A percentile compares a stretch with the other conserved stretches of the same genome.
Evolutionary conservation across 2,329 filamentous ascomycete species (phyloP).

Genomic region (Nemania serpens): DNA sequence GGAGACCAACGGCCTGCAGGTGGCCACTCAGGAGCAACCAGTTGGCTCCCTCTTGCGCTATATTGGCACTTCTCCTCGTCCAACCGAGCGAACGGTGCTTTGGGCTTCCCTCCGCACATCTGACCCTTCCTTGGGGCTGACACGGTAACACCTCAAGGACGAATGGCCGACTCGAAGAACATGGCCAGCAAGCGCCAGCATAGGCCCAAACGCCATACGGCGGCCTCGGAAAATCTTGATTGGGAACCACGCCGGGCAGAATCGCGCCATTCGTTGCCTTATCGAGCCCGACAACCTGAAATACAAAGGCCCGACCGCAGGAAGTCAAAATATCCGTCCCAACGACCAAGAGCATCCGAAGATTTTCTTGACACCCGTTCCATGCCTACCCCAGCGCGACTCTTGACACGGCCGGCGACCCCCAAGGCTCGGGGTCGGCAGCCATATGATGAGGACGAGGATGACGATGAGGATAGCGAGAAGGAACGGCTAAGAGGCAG

Average conservation of each 20-base stretch:
- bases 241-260: slow-evolving; percentile 39
- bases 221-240: slow-evolving; percentile 39
- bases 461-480: slow-evolving; percentile 33
- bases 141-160: slow-evolving; percentile 32
- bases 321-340: slow-evolving; percentile 34
- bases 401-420: slow-evolving; percentile 34
- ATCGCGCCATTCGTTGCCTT: slow-evolving; percentile 43
- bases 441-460: slow-evolving; percentile 31
- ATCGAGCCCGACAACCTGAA: slow-evolving; percentile 41
- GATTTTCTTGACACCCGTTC: slow-evolving; percentile 34
- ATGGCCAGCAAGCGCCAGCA: slow-evolving; percentile 38
- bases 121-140: slow-evolving; percentile 37
- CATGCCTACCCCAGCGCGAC: slow-evolving; percentile 39
- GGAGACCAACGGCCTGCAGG: slow-evolving; percentile 32
- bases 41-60: slow-evolving; percentile 40
- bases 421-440: slow-evolving; percentile 33
- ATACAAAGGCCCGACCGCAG: slow-evolving; percentile 42
- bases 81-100: slow-evolving; percentile 36
- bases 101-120: slow-evolving; percentile 34
- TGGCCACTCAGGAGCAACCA: slow-evolving; percentile 44
- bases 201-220: slow-evolving; percentile 37
- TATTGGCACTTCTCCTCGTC: slow-evolving; percentile 36
- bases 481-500: slow-evolving; percentile 36
- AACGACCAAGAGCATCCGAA: slow-evolving; percentile 37
- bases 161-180: slow-evolving; percentile 41